A percentile compares a stretch with the other conserved stretches of the same genome.
Evolutionary conservation across 495 filamentous ascomycete species (phyloP).

Genomic region (Penicillium angulare): DNA sequence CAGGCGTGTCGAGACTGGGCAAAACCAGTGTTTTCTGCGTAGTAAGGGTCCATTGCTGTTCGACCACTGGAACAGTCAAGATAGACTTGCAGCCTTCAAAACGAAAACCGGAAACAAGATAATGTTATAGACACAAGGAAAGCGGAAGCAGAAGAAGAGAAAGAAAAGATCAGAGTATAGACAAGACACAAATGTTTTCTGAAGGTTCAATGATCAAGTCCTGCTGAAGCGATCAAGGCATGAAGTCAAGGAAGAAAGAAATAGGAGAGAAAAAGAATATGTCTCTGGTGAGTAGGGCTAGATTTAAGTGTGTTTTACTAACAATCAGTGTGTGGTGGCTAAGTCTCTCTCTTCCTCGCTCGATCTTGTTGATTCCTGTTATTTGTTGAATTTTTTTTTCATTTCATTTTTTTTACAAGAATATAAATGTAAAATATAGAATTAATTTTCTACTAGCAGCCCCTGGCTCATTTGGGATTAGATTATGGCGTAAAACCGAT

Average conservation of each 20-base stretch:
- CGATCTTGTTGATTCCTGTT: conserved; percentile 5
- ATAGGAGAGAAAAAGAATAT: conserved; percentile 12
- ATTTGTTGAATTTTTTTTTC: conserved; percentile 3
- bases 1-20: conserved; percentile 18
- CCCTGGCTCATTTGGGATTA: neutral
- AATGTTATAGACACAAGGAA: neutral
- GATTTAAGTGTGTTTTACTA: conserved; percentile 30
- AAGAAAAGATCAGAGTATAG: neutral
- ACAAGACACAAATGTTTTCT: neutral
- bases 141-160: neutral
- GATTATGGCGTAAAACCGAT: neutral
- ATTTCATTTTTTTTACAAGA: conserved; percentile 7
- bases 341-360: neutral
- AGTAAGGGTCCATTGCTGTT: conserved; percentile 40
- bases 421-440: no score
- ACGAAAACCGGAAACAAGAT: no score
- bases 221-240: neutral
- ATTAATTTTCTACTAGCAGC: neutral
- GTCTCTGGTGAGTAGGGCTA: conserved; percentile 27
- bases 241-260: conserved; percentile 5
- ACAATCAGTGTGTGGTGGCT: conserved; percentile 30
- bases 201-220: conserved; percentile 4
- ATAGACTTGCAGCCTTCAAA: neutral
- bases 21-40: conserved; percentile 28
- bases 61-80: neutral